phyloP scores from a whole-genome alignment of 768 basidiomycete species.

The Pulveroboletus frians region DNA sequence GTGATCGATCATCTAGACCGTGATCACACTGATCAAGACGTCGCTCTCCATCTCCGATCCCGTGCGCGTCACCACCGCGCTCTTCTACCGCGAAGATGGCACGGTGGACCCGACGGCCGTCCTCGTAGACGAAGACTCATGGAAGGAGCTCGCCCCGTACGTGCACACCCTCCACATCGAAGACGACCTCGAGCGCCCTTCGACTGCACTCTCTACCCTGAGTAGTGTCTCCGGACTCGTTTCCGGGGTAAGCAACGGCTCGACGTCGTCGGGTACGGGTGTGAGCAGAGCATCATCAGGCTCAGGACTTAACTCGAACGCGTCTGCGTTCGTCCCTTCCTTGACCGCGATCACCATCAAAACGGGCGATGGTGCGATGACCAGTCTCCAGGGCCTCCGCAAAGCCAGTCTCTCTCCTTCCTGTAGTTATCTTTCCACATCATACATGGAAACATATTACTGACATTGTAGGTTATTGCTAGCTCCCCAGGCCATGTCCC shows the following conservation, averaged over 20 bases:
- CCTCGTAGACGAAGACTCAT: conserved; percentile 30
- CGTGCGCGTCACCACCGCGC: conserved; percentile 18
- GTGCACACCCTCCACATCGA: conserved; percentile 30
- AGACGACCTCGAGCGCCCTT: conserved; percentile 21
- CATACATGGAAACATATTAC: not conserved
- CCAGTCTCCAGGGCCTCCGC: conserved; percentile 13
- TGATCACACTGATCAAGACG: conserved; percentile 21
- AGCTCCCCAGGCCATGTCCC: conserved; percentile 25
- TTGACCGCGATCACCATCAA: conserved; percentile 18
- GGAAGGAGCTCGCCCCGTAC: conserved; percentile 30
- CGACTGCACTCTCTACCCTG: conserved; percentile 7
- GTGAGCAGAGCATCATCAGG: not conserved
- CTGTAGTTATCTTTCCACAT: conserved; percentile 5
- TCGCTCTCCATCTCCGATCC: conserved; percentile 20
- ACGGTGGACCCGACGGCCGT: conserved; percentile 20
- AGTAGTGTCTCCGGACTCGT: conserved; percentile 4
- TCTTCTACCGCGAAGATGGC: conserved; percentile 30
- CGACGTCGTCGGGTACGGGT: not conserved
- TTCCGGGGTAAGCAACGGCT: not conserved
- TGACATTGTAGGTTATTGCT: conserved; percentile 1
- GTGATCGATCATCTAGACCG: conserved; percentile 15
- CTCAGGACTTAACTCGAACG: conserved; percentile 20
- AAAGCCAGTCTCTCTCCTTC: conserved; percentile 23
- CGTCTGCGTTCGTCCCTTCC: conserved; percentile 23
- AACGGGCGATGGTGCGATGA: conserved; percentile 14